Percentiles rank a stretch among this genome's conserved stretches.
Evolutionary conservation across 768 basidiomycete genomes (phyloP).

Genomic region (Tricholoma hemisulphureum): DNA sequence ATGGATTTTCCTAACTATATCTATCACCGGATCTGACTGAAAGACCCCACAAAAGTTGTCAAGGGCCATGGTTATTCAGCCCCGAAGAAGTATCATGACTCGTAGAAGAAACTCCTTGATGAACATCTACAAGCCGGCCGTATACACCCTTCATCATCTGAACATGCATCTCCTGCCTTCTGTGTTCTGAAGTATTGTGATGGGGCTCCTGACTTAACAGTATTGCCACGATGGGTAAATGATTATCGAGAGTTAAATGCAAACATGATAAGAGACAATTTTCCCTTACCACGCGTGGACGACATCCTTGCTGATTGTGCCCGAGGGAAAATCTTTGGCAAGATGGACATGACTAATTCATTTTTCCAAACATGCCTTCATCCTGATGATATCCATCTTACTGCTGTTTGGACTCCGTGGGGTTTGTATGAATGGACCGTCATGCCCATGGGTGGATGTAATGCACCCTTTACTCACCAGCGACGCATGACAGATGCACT

Average conservation of each 20-base stretch:
- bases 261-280: slow-evolving; percentile 1
- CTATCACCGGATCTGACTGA: slow-evolving; percentile 23
- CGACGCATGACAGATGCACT: background rate
- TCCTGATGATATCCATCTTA: background rate
- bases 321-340: background rate
- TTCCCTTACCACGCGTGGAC: background rate
- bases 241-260: background rate
- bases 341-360: background rate
- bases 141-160: slow-evolving; percentile 26
- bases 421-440: background rate
- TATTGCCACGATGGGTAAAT: background rate
- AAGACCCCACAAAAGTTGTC: slow-evolving; percentile 23
- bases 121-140: slow-evolving; percentile 31
- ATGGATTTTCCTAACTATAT: slow-evolving; percentile 21
- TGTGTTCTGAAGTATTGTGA: slow-evolving; percentile 1
- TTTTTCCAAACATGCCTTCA: background rate
- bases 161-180: slow-evolving; percentile 8
- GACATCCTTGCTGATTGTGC: slow-evolving; percentile 1
- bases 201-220: background rate
- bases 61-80: slow-evolving; percentile 27
- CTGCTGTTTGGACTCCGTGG: background rate
- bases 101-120: slow-evolving; percentile 30
- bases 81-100: slow-evolving; percentile 31
- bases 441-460: background rate
- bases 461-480: background rate